A percentile compares a stretch with the other conserved stretches of the same genome.
Evolutionary conservation across 352 stramenopile genomes (phyloP).

Genomic region (Thalassiosira livingstoniorum): DNA sequence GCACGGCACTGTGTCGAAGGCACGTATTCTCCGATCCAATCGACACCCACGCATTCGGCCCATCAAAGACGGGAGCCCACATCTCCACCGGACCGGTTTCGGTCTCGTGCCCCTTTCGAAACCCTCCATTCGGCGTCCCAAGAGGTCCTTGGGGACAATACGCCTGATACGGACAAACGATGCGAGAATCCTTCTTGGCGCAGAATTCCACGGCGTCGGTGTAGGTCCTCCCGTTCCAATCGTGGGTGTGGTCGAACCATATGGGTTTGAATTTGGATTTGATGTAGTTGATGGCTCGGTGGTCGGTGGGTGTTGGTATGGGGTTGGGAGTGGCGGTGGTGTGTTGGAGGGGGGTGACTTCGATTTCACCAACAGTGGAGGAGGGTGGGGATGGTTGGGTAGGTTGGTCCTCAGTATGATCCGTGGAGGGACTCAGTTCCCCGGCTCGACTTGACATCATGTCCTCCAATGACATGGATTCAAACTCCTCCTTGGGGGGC

Average conservation of each 20-base stretch:
- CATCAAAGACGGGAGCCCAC: constrained; percentile 20
- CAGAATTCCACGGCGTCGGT: not conserved
- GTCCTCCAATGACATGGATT: no score
- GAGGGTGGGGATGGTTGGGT: no score
- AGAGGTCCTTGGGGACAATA: not conserved
- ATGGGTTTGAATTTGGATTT: no score
- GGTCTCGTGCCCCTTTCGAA: not conserved
- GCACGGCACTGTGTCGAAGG: constrained; percentile 10
- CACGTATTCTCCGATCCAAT: constrained; percentile 7
- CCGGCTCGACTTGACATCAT: no score
- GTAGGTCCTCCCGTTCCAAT: not conserved
- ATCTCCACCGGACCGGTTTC: not conserved
- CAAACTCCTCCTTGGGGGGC: no score
- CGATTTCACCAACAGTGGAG: no score
- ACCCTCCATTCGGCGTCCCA: not conserved
- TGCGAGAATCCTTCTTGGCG: not conserved
- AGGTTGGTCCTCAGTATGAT: no score
- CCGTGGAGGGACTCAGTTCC: no score
- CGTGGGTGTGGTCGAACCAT: not conserved
- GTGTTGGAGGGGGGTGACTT: no score
- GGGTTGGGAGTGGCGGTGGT: no score
- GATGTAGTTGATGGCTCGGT: no score
- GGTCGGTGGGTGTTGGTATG: no score
- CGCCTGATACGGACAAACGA: constrained; percentile 2
- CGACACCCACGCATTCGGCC: constrained; percentile 27